These are phyloP conservation scores for Rhytidiadelphus loreus DNA, from an alignment of 225 moss, liverwort and hornwort species.

Conservation along the genomic window DNA sequence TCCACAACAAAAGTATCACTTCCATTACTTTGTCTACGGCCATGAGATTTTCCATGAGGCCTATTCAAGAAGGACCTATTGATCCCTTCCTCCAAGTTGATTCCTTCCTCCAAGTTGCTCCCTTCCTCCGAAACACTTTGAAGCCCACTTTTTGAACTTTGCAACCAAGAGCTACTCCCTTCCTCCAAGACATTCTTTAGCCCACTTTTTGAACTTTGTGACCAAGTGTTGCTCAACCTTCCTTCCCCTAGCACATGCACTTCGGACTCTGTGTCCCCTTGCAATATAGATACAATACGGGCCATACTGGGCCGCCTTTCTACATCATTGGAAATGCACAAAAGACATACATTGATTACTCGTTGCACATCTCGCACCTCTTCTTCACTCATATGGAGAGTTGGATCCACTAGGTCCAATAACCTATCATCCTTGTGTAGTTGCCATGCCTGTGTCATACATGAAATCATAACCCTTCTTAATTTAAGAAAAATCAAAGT, in stretches of 20 bases:
- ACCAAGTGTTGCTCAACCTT: not conserved
- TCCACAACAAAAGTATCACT: not conserved
- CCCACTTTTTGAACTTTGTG: not conserved
- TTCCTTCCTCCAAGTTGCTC: too few relatives aligned
- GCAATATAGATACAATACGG: conserved; percentile 2
- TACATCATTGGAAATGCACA: not conserved
- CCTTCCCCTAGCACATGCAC: not conserved
- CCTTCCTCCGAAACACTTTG: too few relatives aligned
- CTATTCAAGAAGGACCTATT: not conserved
- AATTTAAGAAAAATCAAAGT: not conserved
- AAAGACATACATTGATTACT: not conserved
- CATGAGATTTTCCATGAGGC: not conserved
- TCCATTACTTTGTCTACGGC: not conserved
- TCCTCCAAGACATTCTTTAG: not conserved
- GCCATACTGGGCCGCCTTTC: conserved; percentile 1
- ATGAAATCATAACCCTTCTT: not conserved
- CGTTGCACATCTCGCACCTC: not conserved
- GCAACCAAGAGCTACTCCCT: too few relatives aligned
- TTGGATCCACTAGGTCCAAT: not conserved
- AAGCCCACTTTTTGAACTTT: too few relatives aligned
- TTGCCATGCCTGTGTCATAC: not conserved
- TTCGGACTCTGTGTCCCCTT: conserved; percentile 6
- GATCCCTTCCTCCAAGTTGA: not conserved
- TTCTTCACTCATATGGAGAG: not conserved
- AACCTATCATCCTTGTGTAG: not conserved